phyloP scores from a whole-genome alignment of 2,329 filamentous ascomycete genomes.

The Rutstroemia sydowiana region DNA sequence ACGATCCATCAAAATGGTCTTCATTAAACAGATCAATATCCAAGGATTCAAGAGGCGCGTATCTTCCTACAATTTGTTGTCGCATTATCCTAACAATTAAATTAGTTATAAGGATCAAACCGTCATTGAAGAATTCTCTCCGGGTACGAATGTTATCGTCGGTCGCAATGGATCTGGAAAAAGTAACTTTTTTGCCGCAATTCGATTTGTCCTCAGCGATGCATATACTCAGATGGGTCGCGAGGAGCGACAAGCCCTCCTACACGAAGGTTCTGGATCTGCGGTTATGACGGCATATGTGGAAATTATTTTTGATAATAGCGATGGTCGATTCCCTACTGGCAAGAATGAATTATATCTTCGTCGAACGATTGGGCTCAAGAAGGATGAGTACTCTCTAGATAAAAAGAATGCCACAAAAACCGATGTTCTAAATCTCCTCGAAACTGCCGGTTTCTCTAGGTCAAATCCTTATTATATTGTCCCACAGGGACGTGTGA shows the following conservation, averaged over 20 bases:
- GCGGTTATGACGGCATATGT: constrained; percentile 99
- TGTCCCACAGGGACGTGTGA: constrained; percentile 93
- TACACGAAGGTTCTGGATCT: constrained; percentile 97
- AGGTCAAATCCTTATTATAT: constrained; percentile 98
- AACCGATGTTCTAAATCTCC: constrained; percentile 85
- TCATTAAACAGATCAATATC: constrained; percentile 99
- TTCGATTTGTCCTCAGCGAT: constrained; percentile 96
- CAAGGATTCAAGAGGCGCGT: constrained; percentile 96
- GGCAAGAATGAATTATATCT: constrained; percentile 85
- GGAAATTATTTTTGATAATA: constrained; percentile 98
- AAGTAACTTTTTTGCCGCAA: constrained; percentile 98
- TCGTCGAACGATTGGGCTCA: constrained; percentile 88
- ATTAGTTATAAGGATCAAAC: constrained; percentile 98
- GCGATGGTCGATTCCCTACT: constrained; percentile 89
- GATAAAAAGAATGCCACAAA: constrained; percentile 96
- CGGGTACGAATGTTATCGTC: constrained; percentile 96
- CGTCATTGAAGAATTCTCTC: constrained; percentile 95
- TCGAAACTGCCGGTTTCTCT: constrained; percentile 94
- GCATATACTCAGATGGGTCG: constrained; percentile 93
- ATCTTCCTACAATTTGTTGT: neutral
- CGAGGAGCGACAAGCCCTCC: constrained; percentile 87
- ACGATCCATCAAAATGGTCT: constrained; percentile 52
- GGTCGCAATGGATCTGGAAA: constrained; percentile 98
- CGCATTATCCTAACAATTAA: constrained; percentile 13
- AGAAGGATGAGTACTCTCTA: constrained; percentile 97